Base-by-base conservation (phyloP, 164 flowering plant genomes). In the Dillenia turbinata region DNA sequence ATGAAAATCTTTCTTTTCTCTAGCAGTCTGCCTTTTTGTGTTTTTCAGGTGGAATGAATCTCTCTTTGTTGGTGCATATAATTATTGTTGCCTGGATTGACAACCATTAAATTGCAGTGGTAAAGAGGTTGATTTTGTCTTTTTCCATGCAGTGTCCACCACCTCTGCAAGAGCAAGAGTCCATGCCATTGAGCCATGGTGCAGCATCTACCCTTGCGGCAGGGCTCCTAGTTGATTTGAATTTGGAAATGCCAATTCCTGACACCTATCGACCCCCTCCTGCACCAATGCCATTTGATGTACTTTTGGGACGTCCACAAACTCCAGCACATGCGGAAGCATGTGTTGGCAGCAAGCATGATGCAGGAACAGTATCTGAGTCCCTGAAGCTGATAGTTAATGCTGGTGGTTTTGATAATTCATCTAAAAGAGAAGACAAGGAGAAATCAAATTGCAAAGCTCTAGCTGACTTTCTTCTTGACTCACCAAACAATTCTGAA, bases 221-320 rank as follows among this genome's bases (percentile, higher is more conserved):
- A 9, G 85, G 83, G 48, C 68, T 86, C 46, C 59, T 86, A 57
- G 76, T 81, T 64, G 84, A 84, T 71, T 62, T 79, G 47, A 76
- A 85, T 69, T 73, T 86, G 56, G 88, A 86, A 62, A 71, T 81
- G 14, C 81, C 96, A 58, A 66, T 65, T 11, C 88, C 88, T 61
- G 95, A 90, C 68, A 84, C 87, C 54, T 88, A 73, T 63, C 78
- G 85, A 8, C 70, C 90, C 14, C 97, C 94, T 65, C 97, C 92
- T 63, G 72, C 82, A 52, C 97, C 97, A 24, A 48, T 90, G 62
- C 97, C 92, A 15, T 88, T 80, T 66, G 86, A 86, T 74, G 66
- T 65, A 66, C 85, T 74, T 66, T 66, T 83, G 19, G 85, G 90
- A 46, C 69, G 70, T 56, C 84, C 81, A 10, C 82, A 56, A 55